Conservation (phyloP, 2,329 filamentous ascomycete species). For the Calonectria montana region DNA sequence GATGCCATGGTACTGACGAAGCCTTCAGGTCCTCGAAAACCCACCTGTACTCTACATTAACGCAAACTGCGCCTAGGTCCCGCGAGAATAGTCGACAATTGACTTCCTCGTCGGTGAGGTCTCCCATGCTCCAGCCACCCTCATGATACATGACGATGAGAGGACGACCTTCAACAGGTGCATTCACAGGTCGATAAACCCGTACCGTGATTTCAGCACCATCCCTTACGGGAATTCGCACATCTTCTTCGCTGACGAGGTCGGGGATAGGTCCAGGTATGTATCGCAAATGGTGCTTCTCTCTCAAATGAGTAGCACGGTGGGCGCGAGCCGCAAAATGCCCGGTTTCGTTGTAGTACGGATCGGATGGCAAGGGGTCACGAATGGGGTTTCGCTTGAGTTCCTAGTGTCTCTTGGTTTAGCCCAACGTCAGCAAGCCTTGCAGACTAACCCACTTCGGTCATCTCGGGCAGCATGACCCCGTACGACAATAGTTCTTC, state of each 20-base stretch:
- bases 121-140: constrained; percentile 3
- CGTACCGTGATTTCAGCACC: neutral
- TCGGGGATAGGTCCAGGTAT: neutral
- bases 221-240: neutral
- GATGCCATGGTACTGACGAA: too few relatives aligned
- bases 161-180: neutral
- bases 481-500: neutral
- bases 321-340: neutral
- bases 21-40: neutral
- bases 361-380: neutral
- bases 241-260: neutral
- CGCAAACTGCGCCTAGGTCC: neutral
- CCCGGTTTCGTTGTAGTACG: neutral
- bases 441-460: neutral
- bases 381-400: neutral
- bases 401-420: neutral
- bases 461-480: neutral
- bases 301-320: neutral
- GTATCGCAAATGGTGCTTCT: neutral
- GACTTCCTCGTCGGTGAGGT: constrained; percentile 1
- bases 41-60: neutral
- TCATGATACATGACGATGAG: constrained; percentile 3
- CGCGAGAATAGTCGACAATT: neutral
- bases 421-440: neutral
- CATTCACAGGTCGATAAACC: neutral